Evolutionary conservation across 2,329 filamentous ascomycete species (phyloP).

Genomic region (Xylariaceae sp.): DNA sequence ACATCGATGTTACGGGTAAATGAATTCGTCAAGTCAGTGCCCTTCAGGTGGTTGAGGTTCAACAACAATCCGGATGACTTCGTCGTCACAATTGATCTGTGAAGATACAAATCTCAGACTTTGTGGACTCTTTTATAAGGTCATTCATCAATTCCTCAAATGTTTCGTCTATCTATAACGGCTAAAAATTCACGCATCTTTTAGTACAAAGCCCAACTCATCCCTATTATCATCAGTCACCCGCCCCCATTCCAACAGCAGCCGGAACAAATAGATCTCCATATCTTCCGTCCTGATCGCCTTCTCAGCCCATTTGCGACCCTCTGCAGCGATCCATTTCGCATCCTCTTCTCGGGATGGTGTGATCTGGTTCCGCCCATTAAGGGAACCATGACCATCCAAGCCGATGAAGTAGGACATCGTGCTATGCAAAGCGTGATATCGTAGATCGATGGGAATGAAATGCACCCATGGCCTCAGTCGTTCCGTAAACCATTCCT

Average conservation of each 20-base stretch:
- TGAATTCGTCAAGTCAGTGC: neutral
- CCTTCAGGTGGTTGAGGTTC: no score
- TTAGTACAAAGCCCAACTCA: constrained; percentile 36
- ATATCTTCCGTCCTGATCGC: constrained; percentile 67
- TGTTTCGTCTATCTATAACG: neutral
- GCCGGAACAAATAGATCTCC: constrained; percentile 73
- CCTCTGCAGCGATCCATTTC: constrained; percentile 60
- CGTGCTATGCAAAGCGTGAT: constrained; percentile 68
- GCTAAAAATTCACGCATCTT: neutral
- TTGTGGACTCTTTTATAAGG: no score
- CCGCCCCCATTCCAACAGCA: constrained; percentile 72
- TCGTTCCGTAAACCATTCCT: constrained; percentile 73
- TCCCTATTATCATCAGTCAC: constrained; percentile 58
- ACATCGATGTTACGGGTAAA: neutral
- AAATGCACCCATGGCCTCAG: constrained; percentile 75
- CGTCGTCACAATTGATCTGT: no score
- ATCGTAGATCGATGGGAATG: constrained; percentile 67
- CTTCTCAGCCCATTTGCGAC: constrained; percentile 58
- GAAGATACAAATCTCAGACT: no score
- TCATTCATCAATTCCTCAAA: neutral
- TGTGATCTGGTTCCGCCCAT: constrained; percentile 44
- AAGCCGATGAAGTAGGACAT: constrained; percentile 68
- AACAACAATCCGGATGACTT: no score
- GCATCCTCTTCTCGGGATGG: constrained; percentile 49
- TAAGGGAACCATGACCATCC: constrained; percentile 38